These are phyloP conservation scores for Moesziomyces parantarcticus DNA, from an alignment of 1,284 basidiomycete species.

Conservation along the genomic window DNA sequence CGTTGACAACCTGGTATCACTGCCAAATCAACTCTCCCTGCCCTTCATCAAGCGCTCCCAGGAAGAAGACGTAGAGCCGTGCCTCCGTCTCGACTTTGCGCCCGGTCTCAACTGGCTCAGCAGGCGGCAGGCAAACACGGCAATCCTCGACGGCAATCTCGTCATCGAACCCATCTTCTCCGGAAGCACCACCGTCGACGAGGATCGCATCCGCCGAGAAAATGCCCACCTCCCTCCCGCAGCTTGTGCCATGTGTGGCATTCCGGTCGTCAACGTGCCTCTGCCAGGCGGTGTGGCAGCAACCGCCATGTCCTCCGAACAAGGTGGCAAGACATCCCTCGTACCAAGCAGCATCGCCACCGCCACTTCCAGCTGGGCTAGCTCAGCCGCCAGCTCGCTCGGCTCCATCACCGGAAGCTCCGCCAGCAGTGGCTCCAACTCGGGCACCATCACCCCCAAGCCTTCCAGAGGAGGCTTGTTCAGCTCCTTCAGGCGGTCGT, in stretches of 20 bases:
- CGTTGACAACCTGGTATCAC: constrained; percentile 58
- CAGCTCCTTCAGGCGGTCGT: constrained; percentile 43
- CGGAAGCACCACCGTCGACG: constrained; percentile 65
- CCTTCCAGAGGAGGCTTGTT: constrained; percentile 46
- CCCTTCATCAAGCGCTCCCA: constrained; percentile 85
- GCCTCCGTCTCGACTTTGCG: constrained; percentile 89
- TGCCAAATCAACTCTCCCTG: constrained; percentile 71
- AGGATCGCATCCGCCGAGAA: constrained; percentile 52
- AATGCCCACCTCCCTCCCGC: constrained; percentile 58
- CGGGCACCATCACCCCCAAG: constrained; percentile 39
- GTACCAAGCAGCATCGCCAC: constrained; percentile 44
- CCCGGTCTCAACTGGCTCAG: constrained; percentile 93
- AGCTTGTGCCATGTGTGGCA: constrained; percentile 63
- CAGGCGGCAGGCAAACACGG: constrained; percentile 83
- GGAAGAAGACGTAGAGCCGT: constrained; percentile 92
- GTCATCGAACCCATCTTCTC: constrained; percentile 84
- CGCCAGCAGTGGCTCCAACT: constrained; percentile 22
- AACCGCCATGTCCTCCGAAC: constrained; percentile 32
- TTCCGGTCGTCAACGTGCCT: constrained; percentile 60
- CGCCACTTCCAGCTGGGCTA: constrained; percentile 47
- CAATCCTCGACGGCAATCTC: constrained; percentile 87
- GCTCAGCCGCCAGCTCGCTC: constrained; percentile 46
- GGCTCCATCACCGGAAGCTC: constrained; percentile 38
- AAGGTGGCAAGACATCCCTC: constrained; percentile 37
- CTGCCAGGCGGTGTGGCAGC: constrained; percentile 44